Base-by-base conservation (phyloP, 768 basidiomycete genomes). In the Pleurotus djamor region DNA sequence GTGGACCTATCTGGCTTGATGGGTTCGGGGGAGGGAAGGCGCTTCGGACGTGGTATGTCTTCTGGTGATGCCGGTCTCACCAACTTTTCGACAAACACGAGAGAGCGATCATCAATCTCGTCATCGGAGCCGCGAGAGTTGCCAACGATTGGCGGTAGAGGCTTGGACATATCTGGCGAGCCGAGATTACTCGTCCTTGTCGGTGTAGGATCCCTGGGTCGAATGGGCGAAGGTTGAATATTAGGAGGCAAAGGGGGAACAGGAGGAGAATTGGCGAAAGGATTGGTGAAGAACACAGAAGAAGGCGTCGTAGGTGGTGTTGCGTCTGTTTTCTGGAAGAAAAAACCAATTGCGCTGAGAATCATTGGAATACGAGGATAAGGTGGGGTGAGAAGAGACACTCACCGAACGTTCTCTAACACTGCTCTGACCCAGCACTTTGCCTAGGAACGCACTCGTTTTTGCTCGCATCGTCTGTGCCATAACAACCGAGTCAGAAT, bases 401-500 rank as follows among this genome's bases (percentile, higher is more conserved):
- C 81, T 69, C 72, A 91, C 89, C 57, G 85, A 86, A 72, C 88
- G 83, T 69, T 91, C 89, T 51, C 89, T 80, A 34, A 83, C 79
- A 35, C 80, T 81, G 50, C 74, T 78, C 64, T 87, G 82, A 3
- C 90, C 89, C 41, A 88, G 73, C 86, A 94, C 88, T 72, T 87
- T 92, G 2, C 89, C 90, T 63, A 89, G 77, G 68, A 94, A 86
- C 48, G 89, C 89, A 65, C 83, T 89, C n/a, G 90, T 91, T 70
- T 91, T 93, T 38, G 85, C 81, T 62, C 89, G 76, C 59, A 93
- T 86, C 5, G 90, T 91, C 9, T 75, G 66, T 33, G 73, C 68
- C 84, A 85, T 65, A 35, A 49, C 41, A 55, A 49, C 35, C 55
- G 62, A 50, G 21, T 28, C 21, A 28, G 51, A 59, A 60, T 38